phyloP scores from a whole-genome alignment of 768 basidiomycete genomes.

The Leccinum obscurum region DNA sequence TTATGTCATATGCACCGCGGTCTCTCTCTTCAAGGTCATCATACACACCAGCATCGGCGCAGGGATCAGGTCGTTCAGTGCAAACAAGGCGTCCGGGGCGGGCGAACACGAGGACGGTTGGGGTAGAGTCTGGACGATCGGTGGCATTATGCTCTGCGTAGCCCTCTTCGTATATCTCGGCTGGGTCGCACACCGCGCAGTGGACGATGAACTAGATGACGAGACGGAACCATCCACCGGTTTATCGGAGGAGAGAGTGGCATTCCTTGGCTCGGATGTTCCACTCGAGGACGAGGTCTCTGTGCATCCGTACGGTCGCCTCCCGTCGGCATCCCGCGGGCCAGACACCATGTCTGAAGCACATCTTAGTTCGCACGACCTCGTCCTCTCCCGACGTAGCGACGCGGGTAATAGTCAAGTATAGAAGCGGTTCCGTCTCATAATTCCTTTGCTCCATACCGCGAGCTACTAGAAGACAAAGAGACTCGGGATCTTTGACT shows the following conservation, averaged over 20 bases:
- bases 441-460: not conserved
- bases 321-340: conserved; percentile 21
- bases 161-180: conserved; percentile 79
- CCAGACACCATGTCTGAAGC: conserved; percentile 47
- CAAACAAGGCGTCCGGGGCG: conserved; percentile 44
- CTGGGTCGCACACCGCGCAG: conserved; percentile 71
- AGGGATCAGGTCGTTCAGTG: conserved; percentile 75
- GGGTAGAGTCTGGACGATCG: conserved; percentile 60
- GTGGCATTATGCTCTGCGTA: conserved; percentile 69
- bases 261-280: conserved; percentile 46
- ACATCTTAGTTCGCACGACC: conserved; percentile 33
- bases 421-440: conserved; percentile 6
- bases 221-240: conserved; percentile 32
- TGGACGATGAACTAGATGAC: conserved; percentile 54
- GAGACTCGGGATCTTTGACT: conserved; percentile 5
- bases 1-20: conserved; percentile 76
- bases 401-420: conserved; percentile 13
- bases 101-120: conserved; percentile 45
- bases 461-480: conserved; percentile 4
- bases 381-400: conserved; percentile 18
- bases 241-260: conserved; percentile 50
- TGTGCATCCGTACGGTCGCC: conserved; percentile 19
- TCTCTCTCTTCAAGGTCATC: conserved; percentile 87
- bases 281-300: conserved; percentile 25
- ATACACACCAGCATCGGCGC: conserved; percentile 88